Evolutionary conservation across 805 yeast genomes (phyloP).

Genomic region (Tetrapisispora taiwanensis): DNA sequence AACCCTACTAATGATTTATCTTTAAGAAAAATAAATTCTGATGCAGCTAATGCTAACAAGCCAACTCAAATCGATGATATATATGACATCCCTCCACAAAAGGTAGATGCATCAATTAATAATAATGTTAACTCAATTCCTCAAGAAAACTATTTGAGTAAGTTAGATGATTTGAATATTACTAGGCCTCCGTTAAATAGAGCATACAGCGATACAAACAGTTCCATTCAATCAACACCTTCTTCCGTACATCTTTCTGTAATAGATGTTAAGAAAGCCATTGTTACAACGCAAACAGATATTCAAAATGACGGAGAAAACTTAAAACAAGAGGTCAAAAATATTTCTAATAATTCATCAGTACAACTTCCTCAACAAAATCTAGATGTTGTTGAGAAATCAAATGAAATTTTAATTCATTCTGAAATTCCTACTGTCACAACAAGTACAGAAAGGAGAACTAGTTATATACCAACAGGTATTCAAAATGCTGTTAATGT

Average conservation of each 20-base stretch:
- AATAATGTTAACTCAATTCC: background rate
- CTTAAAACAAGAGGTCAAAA: background rate
- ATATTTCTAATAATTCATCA: background rate
- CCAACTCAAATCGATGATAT: background rate
- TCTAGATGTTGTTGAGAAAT: background rate
- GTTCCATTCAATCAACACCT: background rate
- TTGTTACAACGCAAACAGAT: background rate
- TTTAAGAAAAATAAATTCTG: background rate
- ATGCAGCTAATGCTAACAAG: background rate
- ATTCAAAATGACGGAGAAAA: background rate
- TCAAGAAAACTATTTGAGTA: background rate
- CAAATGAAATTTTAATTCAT: too few species aligned
- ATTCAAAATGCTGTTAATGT: too few species aligned
- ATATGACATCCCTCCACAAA: background rate
- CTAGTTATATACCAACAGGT: too few species aligned
- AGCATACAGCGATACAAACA: background rate
- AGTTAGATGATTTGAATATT: too few species aligned
- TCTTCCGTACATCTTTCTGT: background rate
- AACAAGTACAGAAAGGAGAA: too few species aligned
- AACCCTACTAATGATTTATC: background rate
- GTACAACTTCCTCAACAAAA: background rate
- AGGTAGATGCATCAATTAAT: background rate
- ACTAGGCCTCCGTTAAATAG: background rate
- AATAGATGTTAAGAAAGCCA: background rate
- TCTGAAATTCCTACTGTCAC: too few species aligned